Percentiles rank a stretch among this genome's conserved stretches.
Evolutionary conservation across 2,329 filamentous ascomycete species (phyloP).

Genomic region (Lasiodiplodia sp.): DNA sequence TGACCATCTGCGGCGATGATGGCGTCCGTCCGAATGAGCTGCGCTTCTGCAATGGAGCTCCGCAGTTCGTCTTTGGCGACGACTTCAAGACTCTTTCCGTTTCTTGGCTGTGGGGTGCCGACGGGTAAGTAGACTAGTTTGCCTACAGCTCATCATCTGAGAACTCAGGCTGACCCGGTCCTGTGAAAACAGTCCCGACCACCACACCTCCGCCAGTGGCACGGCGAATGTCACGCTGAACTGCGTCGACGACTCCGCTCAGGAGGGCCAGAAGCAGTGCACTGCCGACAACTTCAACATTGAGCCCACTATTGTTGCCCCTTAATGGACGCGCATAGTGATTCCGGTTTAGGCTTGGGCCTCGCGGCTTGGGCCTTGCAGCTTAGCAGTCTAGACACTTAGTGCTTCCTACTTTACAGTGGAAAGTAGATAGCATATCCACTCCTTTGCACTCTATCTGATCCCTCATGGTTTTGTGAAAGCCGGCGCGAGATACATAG

Average conservation of each 20-base stretch:
- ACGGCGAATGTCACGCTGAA: neutral
- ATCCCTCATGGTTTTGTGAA: too few relatives aligned
- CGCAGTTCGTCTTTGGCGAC: neutral
- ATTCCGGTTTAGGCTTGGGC: too few relatives aligned
- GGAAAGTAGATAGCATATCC: too few relatives aligned
- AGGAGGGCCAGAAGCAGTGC: neutral
- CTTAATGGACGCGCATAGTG: too few relatives aligned
- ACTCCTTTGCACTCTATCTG: too few relatives aligned
- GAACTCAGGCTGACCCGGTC: neutral
- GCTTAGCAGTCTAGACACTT: too few relatives aligned
- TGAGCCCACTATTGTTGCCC: neutral
- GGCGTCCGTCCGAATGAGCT: neutral
- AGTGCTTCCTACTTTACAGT: too few relatives aligned
- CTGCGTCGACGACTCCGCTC: neutral
- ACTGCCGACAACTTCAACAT: neutral
- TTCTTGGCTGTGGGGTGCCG: neutral
- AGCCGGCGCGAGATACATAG: too few relatives aligned
- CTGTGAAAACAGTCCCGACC: neutral
- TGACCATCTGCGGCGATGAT: neutral
- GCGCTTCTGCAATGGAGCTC: slow-evolving; percentile 6
- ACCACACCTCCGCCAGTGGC: neutral
- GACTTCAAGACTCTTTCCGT: neutral
- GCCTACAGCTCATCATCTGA: neutral
- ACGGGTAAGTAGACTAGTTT: neutral
- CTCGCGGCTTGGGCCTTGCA: too few relatives aligned